A percentile compares a stretch with the other conserved stretches of the same genome.
These are phyloP conservation scores for Carpinus fangiana DNA, from an alignment of 306 rosid species.

Conservation along the genomic window DNA sequence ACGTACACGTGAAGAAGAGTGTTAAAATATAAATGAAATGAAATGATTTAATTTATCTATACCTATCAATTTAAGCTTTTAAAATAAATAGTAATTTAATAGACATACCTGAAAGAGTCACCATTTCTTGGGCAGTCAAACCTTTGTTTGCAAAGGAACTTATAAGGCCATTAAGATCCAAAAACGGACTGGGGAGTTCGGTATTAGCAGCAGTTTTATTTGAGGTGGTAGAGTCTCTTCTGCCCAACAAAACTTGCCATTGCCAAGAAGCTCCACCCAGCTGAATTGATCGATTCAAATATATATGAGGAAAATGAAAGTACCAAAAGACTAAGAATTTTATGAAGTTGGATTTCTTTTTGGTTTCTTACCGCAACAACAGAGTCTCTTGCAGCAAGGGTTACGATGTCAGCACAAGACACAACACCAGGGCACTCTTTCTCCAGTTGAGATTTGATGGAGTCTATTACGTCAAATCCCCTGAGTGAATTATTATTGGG, in stretches of 20 bases:
- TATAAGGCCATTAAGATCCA: slow-evolving; percentile 40
- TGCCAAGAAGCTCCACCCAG: slow-evolving; percentile 57
- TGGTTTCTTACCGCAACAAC: not conserved
- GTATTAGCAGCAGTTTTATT: slow-evolving; percentile 51
- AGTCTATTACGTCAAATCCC: slow-evolving; percentile 60
- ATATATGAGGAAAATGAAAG: not conserved
- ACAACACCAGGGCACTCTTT: slow-evolving; percentile 47
- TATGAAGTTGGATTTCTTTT: not conserved
- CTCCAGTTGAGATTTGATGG: slow-evolving; percentile 53
- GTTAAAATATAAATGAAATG: no score
- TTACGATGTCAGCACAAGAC: slow-evolving; percentile 66
- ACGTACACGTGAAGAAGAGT: no score
- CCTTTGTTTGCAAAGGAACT: slow-evolving; percentile 57
- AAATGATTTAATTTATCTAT: no score
- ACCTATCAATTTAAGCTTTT: no score
- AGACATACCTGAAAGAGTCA: slow-evolving; percentile 60
- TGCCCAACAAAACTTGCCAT: slow-evolving; percentile 44
- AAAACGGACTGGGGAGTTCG: slow-evolving; percentile 46
- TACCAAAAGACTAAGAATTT: not conserved
- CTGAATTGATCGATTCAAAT: slow-evolving; percentile 21
- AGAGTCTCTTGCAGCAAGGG: slow-evolving; percentile 60
- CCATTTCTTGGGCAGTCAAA: slow-evolving; percentile 49
- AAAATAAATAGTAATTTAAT: no score
- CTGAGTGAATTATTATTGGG: slow-evolving; percentile 53
- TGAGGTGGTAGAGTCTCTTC: slow-evolving; percentile 77